These are phyloP conservation scores for Komagataella phaffii DNA, from an alignment of 805 yeast species.

Conservation along the genomic window DNA sequence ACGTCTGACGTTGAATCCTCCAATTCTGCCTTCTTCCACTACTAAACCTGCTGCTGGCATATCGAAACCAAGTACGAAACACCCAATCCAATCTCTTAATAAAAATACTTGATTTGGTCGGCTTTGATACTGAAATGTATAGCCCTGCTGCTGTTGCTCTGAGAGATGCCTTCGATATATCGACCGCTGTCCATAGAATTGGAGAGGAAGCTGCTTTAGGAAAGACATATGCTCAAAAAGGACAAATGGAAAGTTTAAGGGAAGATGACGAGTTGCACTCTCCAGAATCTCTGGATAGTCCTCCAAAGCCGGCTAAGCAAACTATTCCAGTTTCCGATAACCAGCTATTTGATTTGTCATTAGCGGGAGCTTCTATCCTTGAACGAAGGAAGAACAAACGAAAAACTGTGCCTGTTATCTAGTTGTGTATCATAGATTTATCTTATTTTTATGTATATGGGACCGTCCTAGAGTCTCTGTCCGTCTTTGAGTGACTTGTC, in stretches of 20 bases:
- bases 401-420: neutral
- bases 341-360: conserved; percentile 27
- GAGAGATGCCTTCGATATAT: conserved; percentile 46
- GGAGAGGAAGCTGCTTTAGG: conserved; percentile 31
- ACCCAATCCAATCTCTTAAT: neutral
- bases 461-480: too few relatives aligned
- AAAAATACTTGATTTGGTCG: neutral
- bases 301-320: neutral
- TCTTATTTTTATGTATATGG: too few relatives aligned
- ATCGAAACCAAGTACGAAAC: neutral
- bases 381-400: conserved; percentile 25
- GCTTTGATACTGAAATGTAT: conserved; percentile 18
- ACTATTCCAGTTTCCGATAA: neutral
- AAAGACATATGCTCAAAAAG: conserved; percentile 1
- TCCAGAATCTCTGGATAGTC: neutral
- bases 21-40: neutral
- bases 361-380: conserved; percentile 39
- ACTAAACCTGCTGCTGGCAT: neutral
- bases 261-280: conserved; percentile 1
- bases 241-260: neutral
- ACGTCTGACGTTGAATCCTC: neutral
- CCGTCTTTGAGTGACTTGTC: too few relatives aligned
- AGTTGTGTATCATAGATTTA: neutral
- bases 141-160: conserved; percentile 48
- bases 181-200: conserved; percentile 47